These are phyloP conservation scores for Kalaharituber pfeilii DNA, from an alignment of 2,329 filamentous ascomycete species.

Conservation along the genomic window DNA sequence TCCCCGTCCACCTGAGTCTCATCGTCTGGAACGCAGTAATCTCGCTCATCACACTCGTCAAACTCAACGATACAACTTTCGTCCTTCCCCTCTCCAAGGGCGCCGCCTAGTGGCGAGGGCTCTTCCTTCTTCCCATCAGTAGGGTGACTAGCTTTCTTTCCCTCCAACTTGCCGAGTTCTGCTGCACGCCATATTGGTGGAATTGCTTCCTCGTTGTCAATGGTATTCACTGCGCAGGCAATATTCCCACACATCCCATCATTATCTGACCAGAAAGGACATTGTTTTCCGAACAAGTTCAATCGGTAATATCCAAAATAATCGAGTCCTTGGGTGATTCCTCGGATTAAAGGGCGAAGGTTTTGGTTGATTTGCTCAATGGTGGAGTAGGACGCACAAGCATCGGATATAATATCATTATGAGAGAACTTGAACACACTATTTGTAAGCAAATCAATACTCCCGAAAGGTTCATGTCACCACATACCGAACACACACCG, in stretches of 20 bases:
- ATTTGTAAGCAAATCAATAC: neutral
- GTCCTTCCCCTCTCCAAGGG: constrained; percentile 68
- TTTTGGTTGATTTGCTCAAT: constrained; percentile 68
- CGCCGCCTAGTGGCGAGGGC: constrained; percentile 53
- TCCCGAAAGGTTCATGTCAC: neutral
- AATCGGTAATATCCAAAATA: constrained; percentile 97
- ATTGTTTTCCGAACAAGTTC: constrained; percentile 85
- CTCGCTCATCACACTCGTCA: constrained; percentile 39
- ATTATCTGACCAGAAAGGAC: constrained; percentile 81
- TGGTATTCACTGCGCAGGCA: constrained; percentile 83
- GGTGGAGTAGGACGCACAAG: constrained; percentile 81
- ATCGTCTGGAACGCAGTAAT: constrained; percentile 93
- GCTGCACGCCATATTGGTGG: constrained; percentile 80
- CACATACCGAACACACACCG: neutral
- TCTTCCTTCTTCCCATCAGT: constrained; percentile 45
- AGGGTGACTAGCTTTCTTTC: constrained; percentile 78
- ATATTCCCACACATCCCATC: constrained; percentile 85
- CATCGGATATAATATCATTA: constrained; percentile 75
- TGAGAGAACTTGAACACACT: constrained; percentile 29
- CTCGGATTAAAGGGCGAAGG: constrained; percentile 58
- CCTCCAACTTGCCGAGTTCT: constrained; percentile 80
- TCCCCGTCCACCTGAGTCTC: constrained; percentile 56
- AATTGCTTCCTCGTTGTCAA: constrained; percentile 90
- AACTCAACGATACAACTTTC: constrained; percentile 97
- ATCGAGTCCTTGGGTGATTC: constrained; percentile 73